These are phyloP conservation scores for Tranzscheliella williamsii DNA, from an alignment of 1,284 basidiomycete species.

Conservation along the genomic window DNA sequence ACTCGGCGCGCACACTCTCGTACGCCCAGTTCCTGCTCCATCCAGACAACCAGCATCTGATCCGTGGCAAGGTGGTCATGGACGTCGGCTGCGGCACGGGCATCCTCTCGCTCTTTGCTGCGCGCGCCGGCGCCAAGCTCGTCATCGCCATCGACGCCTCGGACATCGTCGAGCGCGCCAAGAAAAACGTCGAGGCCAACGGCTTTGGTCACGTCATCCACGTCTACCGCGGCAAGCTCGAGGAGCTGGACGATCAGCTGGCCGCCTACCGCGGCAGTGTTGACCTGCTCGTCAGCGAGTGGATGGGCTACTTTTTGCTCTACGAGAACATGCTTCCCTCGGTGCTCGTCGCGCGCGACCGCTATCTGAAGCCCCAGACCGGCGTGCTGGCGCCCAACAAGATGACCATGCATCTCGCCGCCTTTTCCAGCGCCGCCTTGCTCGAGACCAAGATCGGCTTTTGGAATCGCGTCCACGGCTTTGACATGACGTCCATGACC, in stretches of 20 bases:
- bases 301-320: slow-evolving; percentile 75
- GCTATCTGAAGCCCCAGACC: slow-evolving; percentile 69
- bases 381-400: slow-evolving; percentile 93
- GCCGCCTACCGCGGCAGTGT: slow-evolving; percentile 72
- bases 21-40: slow-evolving; percentile 86
- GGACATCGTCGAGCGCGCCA: slow-evolving; percentile 79
- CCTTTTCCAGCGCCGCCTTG: slow-evolving; percentile 76
- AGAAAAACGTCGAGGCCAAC: slow-evolving; percentile 79
- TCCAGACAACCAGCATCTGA: slow-evolving; percentile 74
- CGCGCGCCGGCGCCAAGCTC: slow-evolving; percentile 84
- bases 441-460: slow-evolving; percentile 80
- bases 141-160: slow-evolving; percentile 94
- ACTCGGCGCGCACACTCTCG: slow-evolving; percentile 87
- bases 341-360: slow-evolving; percentile 81
- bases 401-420: slow-evolving; percentile 78
- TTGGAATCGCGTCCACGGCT: slow-evolving; percentile 88
- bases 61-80: slow-evolving; percentile 83
- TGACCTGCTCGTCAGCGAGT: slow-evolving; percentile 92
- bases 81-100: slow-evolving; percentile 74
- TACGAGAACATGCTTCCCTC: slow-evolving; percentile 99
- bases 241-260: slow-evolving; percentile 74
- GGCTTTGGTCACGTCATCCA: slow-evolving; percentile 74
- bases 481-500: slow-evolving; percentile 54
- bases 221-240: slow-evolving; percentile 84
- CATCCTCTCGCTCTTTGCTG: slow-evolving; percentile 90